A percentile compares a stretch with the other conserved stretches of the same genome.
phyloP scores from a whole-genome alignment of 495 filamentous ascomycete genomes.

The Aspergillus baeticus region DNA sequence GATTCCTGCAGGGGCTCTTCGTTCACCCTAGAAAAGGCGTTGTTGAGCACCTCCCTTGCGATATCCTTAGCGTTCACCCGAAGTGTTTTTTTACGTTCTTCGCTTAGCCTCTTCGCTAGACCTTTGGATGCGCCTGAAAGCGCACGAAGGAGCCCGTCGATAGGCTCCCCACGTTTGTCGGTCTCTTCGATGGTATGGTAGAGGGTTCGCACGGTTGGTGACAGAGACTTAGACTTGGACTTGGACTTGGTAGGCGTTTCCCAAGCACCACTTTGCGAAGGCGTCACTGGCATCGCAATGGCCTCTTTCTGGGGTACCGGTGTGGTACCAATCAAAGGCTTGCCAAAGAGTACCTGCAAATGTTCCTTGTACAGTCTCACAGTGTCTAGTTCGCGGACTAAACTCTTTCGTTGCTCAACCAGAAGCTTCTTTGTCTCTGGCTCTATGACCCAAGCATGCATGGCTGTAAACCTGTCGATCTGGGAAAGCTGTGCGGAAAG shows the following conservation, averaged over 20 bases:
- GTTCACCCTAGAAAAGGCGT: background rate
- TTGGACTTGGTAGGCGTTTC: slow-evolving; percentile 12
- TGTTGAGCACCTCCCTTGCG: background rate
- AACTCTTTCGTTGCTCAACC: slow-evolving; percentile 33
- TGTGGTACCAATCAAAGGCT: background rate
- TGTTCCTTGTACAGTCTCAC: slow-evolving; percentile 37
- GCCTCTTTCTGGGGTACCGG: background rate
- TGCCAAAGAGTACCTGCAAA: slow-evolving; percentile 22
- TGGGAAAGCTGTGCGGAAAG: slow-evolving; percentile 32
- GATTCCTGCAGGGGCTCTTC: background rate
- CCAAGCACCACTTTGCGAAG: background rate
- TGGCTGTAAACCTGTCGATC: slow-evolving; percentile 39
- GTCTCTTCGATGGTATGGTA: slow-evolving; percentile 29
- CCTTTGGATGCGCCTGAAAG: slow-evolving; percentile 21
- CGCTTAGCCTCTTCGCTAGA: slow-evolving; percentile 8
- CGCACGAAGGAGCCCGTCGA: slow-evolving; percentile 24
- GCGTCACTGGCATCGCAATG: background rate
- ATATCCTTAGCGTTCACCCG: background rate
- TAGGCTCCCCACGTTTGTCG: slow-evolving; percentile 19
- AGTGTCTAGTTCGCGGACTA: slow-evolving; percentile 38
- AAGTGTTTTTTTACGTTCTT: slow-evolving; percentile 5
- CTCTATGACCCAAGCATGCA: slow-evolving; percentile 37
- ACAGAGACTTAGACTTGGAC: slow-evolving; percentile 2
- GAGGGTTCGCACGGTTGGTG: slow-evolving; percentile 18
- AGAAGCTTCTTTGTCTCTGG: slow-evolving; percentile 29